Percentiles rank a stretch among this genome's conserved stretches.
phyloP scores from a whole-genome alignment of 2,329 filamentous ascomycete genomes.

The Anthostomella pinea region DNA sequence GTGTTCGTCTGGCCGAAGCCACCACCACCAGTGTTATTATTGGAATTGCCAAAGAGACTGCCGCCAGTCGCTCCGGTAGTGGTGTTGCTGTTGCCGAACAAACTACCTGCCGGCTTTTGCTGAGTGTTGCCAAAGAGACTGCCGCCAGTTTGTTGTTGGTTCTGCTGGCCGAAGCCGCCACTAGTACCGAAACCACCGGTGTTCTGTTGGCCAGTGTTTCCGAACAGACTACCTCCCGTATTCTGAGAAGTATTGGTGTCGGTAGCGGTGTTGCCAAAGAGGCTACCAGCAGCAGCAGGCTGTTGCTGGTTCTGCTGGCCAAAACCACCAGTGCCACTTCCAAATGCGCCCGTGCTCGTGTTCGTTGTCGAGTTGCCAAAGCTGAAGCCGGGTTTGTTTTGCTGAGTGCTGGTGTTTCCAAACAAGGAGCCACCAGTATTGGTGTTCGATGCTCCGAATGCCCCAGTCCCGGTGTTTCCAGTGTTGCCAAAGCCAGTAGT shows the following conservation, averaged over 20 bases:
- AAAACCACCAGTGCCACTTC: conserved; percentile 32
- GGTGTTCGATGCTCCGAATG: conserved; percentile 44
- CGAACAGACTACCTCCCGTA: conserved; percentile 38
- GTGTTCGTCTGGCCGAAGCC: conserved; percentile 26
- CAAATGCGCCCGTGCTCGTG: conserved; percentile 7
- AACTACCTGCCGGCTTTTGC: conserved; percentile 36
- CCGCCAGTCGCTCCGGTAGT: conserved; percentile 30
- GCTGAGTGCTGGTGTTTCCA: conserved; percentile 27
- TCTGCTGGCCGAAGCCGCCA: conserved; percentile 37
- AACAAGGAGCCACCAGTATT: conserved; percentile 38
- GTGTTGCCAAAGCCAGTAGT: conserved; percentile 43
- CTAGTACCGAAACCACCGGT: conserved; percentile 31
- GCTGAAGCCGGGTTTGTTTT: conserved; percentile 26
- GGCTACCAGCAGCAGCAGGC: conserved; percentile 16
- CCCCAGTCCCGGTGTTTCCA: conserved; percentile 38
- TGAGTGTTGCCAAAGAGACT: conserved; percentile 37
- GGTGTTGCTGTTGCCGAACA: conserved; percentile 37
- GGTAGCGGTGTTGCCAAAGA: conserved; percentile 33
- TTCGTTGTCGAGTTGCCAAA: conserved; percentile 19
- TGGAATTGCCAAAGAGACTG: conserved; percentile 43
- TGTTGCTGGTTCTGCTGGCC: conserved; percentile 26
- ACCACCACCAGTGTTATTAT: conserved; percentile 29
- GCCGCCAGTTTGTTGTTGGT: conserved; percentile 37
- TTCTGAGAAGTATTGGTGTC: conserved; percentile 24
- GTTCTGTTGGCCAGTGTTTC: conserved; percentile 25